These are phyloP conservation scores for Amoebophrya sp. DNA, from an alignment of 169 alveolate genomes.

Conservation along the genomic window DNA sequence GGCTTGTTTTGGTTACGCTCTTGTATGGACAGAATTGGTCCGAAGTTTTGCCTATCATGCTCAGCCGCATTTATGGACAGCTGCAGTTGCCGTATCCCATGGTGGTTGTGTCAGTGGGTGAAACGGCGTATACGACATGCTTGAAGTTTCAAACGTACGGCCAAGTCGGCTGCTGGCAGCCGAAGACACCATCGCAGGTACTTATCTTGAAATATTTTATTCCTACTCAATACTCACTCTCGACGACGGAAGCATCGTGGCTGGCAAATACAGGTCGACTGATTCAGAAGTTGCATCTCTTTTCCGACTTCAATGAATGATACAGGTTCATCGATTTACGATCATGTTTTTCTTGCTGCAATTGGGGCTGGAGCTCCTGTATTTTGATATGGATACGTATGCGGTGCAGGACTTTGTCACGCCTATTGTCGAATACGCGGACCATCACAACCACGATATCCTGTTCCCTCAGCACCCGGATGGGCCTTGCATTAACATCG, in stretches of 20 bases:
- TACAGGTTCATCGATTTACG: constrained; percentile 14
- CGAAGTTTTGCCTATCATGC: not conserved
- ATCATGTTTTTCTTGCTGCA: not conserved
- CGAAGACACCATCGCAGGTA: constrained; percentile 1
- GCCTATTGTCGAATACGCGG: not conserved
- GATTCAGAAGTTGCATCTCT: too few species aligned
- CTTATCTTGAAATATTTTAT: too few species aligned
- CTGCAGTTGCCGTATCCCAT: not conserved
- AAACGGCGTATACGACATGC: not conserved
- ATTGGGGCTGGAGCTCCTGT: not conserved
- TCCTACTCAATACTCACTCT: too few species aligned
- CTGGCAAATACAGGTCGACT: too few species aligned
- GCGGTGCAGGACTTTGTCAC: constrained; percentile 20
- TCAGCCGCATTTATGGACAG: not conserved
- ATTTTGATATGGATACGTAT: not conserved
- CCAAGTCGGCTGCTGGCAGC: constrained; percentile 5
- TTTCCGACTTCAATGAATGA: not conserved
- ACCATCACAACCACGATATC: not conserved
- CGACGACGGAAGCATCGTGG: too few species aligned
- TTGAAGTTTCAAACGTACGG: not conserved
- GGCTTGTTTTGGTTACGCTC: not conserved
- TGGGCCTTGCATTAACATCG: constrained; percentile 13
- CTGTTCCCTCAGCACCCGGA: constrained; percentile 18
- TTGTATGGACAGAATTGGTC: not conserved
- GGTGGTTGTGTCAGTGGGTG: not conserved